phyloP scores from a whole-genome alignment of 2,329 filamentous ascomycete species.

The Phaeophleospora eucalypticola region DNA sequence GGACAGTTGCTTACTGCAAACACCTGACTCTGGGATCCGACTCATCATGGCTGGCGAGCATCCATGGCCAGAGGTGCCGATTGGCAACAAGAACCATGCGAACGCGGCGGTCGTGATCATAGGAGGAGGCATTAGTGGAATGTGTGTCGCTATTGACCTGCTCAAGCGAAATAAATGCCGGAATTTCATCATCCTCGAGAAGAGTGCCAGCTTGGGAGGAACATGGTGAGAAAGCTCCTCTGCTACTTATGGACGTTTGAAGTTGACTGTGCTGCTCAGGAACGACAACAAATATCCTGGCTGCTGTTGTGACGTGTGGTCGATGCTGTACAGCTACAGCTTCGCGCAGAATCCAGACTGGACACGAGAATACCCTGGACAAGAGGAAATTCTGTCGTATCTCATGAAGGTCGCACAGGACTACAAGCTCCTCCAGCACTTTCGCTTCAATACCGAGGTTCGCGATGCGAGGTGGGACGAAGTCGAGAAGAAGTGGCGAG shows the following conservation, averaged over 20 bases:
- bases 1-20: too few relatives aligned
- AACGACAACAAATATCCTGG: slow-evolving; percentile 55
- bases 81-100: slow-evolving; percentile 50
- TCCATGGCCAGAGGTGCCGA: slow-evolving; percentile 44
- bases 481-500: slow-evolving; percentile 47
- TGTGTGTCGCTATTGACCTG: slow-evolving; percentile 56
- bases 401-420: slow-evolving; percentile 51
- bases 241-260: not conserved
- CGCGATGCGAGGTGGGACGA: slow-evolving; percentile 55
- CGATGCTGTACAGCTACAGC: slow-evolving; percentile 55
- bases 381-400: slow-evolving; percentile 59
- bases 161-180: slow-evolving; percentile 49
- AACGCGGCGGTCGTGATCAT: slow-evolving; percentile 55
- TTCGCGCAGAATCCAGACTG: slow-evolving; percentile 59
- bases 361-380: slow-evolving; percentile 56
- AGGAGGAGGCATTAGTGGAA: slow-evolving; percentile 44
- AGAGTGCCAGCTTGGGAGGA: slow-evolving; percentile 51
- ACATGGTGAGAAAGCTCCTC: slow-evolving; percentile 41
- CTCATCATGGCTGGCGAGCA: slow-evolving; percentile 36
- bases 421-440: slow-evolving; percentile 53
- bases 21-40: too few relatives aligned
- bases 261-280: slow-evolving; percentile 10
- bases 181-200: slow-evolving; percentile 57
- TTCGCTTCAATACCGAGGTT: slow-evolving; percentile 55
- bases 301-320: slow-evolving; percentile 43